Evolutionary conservation across 805 yeast genomes (phyloP).

Genomic region (Starmerella kuoi): DNA sequence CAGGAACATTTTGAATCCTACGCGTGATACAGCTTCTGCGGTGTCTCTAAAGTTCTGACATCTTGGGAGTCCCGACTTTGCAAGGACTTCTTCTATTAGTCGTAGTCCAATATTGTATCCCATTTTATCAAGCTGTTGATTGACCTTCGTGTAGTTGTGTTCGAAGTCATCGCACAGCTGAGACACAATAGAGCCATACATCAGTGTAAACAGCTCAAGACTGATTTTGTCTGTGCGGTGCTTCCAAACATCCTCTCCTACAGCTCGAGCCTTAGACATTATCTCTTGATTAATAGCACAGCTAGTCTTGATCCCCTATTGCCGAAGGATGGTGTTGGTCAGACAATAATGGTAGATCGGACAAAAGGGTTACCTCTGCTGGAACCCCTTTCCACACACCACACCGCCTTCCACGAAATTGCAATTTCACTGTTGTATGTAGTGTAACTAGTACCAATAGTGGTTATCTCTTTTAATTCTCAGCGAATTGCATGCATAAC

Average conservation of each 20-base stretch:
- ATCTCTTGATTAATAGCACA: no score
- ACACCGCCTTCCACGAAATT: no score
- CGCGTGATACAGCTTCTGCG: constrained; percentile 70
- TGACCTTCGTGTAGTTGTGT: constrained; percentile 65
- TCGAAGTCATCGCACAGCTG: constrained; percentile 78
- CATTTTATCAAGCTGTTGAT: constrained; percentile 76
- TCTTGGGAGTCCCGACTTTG: constrained; percentile 73
- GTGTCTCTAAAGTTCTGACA: constrained; percentile 74
- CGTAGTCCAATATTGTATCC: constrained; percentile 91
- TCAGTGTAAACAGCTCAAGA: constrained; percentile 84
- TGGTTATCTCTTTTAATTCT: no score
- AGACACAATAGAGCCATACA: constrained; percentile 87
- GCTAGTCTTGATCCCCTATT: background rate
- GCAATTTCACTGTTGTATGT: no score
- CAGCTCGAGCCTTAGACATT: constrained; percentile 27
- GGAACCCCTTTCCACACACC: no score
- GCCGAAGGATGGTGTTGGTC: background rate
- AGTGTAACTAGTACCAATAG: no score
- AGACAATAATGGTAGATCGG: no score
- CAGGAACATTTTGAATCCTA: constrained; percentile 82
- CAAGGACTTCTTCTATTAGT: constrained; percentile 82
- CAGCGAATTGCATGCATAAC: no score
- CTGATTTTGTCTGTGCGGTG: constrained; percentile 77
- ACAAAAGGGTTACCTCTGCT: no score
- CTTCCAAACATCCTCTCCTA: constrained; percentile 89